Base-by-base conservation (phyloP, 176 grass and related monocot species). In the Triticum dicoccoides region DNA sequence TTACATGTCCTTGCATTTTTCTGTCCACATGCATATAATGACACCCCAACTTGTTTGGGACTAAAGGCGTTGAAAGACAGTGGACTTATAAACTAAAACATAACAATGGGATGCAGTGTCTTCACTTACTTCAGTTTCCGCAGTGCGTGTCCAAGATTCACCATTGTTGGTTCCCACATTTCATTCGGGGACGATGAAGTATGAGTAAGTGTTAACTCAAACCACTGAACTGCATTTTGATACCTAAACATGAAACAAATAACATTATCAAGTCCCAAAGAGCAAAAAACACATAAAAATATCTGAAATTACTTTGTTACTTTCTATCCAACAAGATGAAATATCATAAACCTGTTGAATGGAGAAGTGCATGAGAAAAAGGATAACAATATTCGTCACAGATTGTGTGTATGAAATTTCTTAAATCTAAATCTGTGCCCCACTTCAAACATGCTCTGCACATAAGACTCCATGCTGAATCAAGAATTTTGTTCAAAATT, bases 81-180 rank as follows among this genome's bases (percentile, higher is more conserved):
- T 4, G 56, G 59, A 49, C 54, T 58, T 64, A 42, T 73, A 39
- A 75, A 79, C 83, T 20, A 52, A 51, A 69, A 63, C 23, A 38
- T 77, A 82, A 29, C 18, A 87, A 79, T 39, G 30, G 76, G 59
- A 71, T 80, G 61, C 8, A 51, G 56, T 25, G 32, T 39, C 11
- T 71, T 80, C 56, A 83, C 52, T 81, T 98, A 96, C 97, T 94
- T 96, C 58, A 99, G 88, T 83, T 98, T 99, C 38, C 94, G 86
- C 59, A 92, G 82, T 39, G 90, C 85, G 85, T 99, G 94, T 37
- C 90, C 97, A 77, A 99, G 90, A 90, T 99, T 99, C 82, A 99
- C 97, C 85, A 99, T 89, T 86, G 97, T 99, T 84, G 97, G 90
- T 80, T 99, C 97, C 97, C 92, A 99, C 89, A 96, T 93, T 79